Percentiles rank a stretch among this genome's conserved stretches.
These are phyloP conservation scores for Suhomyces pyralidae DNA, from an alignment of 805 yeast species.

Conservation along the genomic window DNA sequence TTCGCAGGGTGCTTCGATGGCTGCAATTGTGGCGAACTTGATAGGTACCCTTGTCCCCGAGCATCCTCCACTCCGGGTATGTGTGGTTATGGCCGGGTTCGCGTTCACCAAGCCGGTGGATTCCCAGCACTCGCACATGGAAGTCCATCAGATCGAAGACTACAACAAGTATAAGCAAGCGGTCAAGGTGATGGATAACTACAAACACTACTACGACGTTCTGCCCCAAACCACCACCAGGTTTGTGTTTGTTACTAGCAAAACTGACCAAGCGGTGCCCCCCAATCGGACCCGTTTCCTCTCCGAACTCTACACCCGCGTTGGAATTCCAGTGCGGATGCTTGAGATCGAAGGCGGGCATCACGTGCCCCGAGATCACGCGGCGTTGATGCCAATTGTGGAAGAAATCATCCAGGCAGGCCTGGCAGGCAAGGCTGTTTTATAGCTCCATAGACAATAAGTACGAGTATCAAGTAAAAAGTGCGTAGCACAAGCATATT, in stretches of 20 bases:
- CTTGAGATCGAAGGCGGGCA: conserved; percentile 37
- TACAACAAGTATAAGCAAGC: conserved; percentile 16
- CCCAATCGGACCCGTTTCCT: conserved; percentile 27
- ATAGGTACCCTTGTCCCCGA: conserved; percentile 20
- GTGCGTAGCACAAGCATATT: not conserved
- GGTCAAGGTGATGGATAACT: not conserved
- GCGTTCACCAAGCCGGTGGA: conserved; percentile 27
- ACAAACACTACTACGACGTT: not conserved
- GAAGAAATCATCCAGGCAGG: not conserved
- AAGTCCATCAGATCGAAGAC: conserved; percentile 18
- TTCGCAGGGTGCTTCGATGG: conserved; percentile 43
- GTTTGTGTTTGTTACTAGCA: conserved; percentile 29
- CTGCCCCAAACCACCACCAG: conserved; percentile 16
- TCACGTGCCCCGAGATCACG: not conserved
- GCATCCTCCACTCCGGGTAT: conserved; percentile 25
- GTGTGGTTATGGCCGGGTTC: conserved; percentile 34
- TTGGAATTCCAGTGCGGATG: conserved; percentile 10
- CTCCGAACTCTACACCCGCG: conserved; percentile 15
- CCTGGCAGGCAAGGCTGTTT: not conserved
- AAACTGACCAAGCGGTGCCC: conserved; percentile 32
- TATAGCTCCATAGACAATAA: not conserved
- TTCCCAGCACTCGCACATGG: conserved; percentile 8
- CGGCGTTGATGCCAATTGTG: conserved; percentile 7
- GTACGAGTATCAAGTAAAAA: not conserved
- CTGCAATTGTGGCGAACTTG: conserved; percentile 26